Base-by-base conservation (phyloP, 768 basidiomycete genomes). In the Lanmaoa pseudosensibilis region DNA sequence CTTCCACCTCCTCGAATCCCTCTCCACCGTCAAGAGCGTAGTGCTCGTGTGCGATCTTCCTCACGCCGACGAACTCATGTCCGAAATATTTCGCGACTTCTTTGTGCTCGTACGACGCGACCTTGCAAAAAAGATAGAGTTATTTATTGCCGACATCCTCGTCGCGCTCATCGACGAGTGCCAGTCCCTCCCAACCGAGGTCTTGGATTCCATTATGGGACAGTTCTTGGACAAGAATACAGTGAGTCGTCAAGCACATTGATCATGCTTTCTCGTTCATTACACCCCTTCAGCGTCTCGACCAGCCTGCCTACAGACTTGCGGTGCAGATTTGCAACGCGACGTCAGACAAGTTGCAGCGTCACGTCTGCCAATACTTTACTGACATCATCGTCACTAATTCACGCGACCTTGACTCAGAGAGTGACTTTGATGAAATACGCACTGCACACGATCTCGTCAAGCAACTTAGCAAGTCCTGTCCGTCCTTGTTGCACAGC, bases 11-110 rank as follows among this genome's bases (percentile, higher is more conserved):
- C 82, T 98, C 30, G 94, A 98, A 65, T 92, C 88, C 25, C 79
- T 99, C 25, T 91, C 94, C 2, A 90, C 90, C 34, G 94, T 98
- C 67, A 98, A 98, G 81, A 92, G 89, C 63, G 88, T 97, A 32
- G 92, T 94, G 13, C 83, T 98, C 63, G 86, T 97, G 16, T 94
- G 92, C 73, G 96, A 98, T 73, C 82, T 98, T 15, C 91, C 88
- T 4, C 84, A 84, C 36, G 85, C 86, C 12, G 96, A 98, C 57
- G 89, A 93, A 48, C 82, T 97, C 57, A 85, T 94, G 77, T 70
- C 75, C 50, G 86, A 90, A 40, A 83, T 93, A 57, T 98, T 98
- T 73, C 84, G 84, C 63, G 86, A 86, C 63, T 83, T 94, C 61
- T 94, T 98, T 62, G 79, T 78, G 7, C 80, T 97, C 52, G 84